phyloP scores from a whole-genome alignment of 441 rosid genomes.

The Gossypium gossypioides region DNA sequence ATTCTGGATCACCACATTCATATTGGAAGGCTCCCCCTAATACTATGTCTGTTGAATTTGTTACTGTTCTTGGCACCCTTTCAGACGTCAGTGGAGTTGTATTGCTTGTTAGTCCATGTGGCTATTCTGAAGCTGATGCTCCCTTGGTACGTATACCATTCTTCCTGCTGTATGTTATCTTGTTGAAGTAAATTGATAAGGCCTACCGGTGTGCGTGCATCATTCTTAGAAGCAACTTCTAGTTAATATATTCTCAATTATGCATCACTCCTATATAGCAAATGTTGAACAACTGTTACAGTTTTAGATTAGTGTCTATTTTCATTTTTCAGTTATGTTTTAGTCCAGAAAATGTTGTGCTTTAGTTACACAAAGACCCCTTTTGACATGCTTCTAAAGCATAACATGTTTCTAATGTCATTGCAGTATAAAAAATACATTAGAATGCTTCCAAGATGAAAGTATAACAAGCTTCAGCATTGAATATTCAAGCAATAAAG shows the following conservation, averaged over 20 bases:
- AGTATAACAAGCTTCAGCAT: background rate
- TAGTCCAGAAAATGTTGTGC: background rate
- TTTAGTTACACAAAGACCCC: background rate
- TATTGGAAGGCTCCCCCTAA: conserved; percentile 87
- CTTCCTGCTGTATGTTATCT: conserved; percentile 18
- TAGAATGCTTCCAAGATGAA: background rate
- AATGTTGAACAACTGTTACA: background rate
- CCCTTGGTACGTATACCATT: conserved; percentile 55
- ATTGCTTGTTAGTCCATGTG: conserved; percentile 85
- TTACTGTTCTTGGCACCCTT: conserved; percentile 52
- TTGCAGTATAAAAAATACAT: background rate
- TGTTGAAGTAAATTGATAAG: conserved; percentile 7
- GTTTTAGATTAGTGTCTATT: background rate
- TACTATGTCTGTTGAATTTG: conserved; percentile 53
- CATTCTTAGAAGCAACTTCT: conserved; percentile 2
- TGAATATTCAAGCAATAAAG: background rate
- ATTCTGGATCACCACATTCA: conserved; percentile 42
- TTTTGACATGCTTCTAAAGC: background rate
- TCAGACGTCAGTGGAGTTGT: conserved; percentile 80
- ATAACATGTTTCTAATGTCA: background rate
- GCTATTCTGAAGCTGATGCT: conserved; percentile 75
- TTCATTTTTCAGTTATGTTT: background rate
- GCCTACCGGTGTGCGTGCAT: background rate
- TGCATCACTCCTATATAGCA: background rate
- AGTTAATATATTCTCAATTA: background rate